A percentile compares a stretch with the other conserved stretches of the same genome.
These are phyloP conservation scores for Dactylonectria macrodidyma DNA, from an alignment of 2,329 filamentous ascomycete species.

Conservation along the genomic window DNA sequence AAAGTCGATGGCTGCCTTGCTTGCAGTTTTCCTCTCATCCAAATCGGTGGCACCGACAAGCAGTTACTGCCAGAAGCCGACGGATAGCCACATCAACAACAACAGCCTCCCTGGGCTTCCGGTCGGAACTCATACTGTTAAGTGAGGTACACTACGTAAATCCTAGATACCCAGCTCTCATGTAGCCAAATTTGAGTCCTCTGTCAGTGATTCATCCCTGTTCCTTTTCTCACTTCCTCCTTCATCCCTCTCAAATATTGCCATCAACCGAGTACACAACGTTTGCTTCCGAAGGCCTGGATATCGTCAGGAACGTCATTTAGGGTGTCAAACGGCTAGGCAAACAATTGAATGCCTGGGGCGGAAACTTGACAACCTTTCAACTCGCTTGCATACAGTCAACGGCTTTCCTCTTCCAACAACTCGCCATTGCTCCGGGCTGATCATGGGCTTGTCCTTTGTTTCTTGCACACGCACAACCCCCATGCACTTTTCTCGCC, in stretches of 20 bases:
- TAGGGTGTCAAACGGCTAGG: not conserved
- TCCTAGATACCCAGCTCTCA: slow-evolving; percentile 1
- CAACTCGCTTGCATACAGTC: not conserved
- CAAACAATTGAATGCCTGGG: slow-evolving; percentile 16
- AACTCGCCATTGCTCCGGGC: not conserved
- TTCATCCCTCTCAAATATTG: not conserved
- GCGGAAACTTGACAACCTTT: slow-evolving; percentile 3
- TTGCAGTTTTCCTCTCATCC: not conserved
- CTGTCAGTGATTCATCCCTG: not conserved
- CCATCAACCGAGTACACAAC: not conserved
- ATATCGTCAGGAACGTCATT: not conserved
- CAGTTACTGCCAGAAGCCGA: not conserved
- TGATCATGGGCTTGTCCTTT: not conserved
- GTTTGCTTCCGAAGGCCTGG: not conserved
- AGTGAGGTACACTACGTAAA: not conserved
- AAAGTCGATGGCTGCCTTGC: not conserved
- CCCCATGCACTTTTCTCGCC: not conserved
- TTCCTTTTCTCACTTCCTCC: not conserved
- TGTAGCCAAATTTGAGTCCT: slow-evolving; percentile 3
- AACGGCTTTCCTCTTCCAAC: not conserved
- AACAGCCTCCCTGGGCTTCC: not conserved
- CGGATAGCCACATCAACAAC: not conserved
- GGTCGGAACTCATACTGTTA: not conserved
- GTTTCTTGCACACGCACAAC: slow-evolving; percentile 4
- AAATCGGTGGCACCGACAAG: not conserved